A percentile compares a stretch with the other conserved stretches of the same genome.
phyloP scores from a whole-genome alignment of 352 stramenopile species.

The Pythium vanterpoolii region DNA sequence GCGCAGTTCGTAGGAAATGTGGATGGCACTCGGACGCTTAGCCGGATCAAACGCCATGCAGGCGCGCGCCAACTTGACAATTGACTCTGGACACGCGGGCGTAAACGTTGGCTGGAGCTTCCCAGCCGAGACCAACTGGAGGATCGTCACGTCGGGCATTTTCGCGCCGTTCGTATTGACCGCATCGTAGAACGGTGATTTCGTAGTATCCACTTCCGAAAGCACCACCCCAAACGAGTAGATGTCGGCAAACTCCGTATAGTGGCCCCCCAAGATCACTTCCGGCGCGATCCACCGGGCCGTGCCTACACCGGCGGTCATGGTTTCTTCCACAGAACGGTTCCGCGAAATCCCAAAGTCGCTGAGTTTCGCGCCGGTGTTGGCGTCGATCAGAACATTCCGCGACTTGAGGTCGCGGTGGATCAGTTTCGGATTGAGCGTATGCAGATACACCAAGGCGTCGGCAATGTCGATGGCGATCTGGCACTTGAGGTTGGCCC shows the following conservation, averaged over 20 bases:
- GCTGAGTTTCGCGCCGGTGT: neutral
- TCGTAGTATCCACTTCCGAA: slow-evolving; percentile 62
- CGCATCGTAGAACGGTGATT: slow-evolving; percentile 54
- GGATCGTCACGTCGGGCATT: slow-evolving; percentile 61
- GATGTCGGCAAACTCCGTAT: slow-evolving; percentile 21
- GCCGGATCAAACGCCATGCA: slow-evolving; percentile 65
- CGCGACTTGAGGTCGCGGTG: slow-evolving; percentile 66
- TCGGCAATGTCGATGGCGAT: slow-evolving; percentile 28
- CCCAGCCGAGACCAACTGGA: slow-evolving; percentile 59
- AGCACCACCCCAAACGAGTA: slow-evolving; percentile 39
- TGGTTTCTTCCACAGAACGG: neutral
- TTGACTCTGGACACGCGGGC: slow-evolving; percentile 39
- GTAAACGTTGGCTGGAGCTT: slow-evolving; percentile 61
- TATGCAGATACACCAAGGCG: slow-evolving; percentile 25
- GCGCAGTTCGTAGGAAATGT: slow-evolving; percentile 74
- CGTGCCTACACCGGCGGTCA: neutral
- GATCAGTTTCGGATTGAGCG: too few relatives aligned
- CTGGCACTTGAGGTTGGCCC: slow-evolving; percentile 18
- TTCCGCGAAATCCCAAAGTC: neutral
- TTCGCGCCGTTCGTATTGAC: slow-evolving; percentile 33
- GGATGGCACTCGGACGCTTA: slow-evolving; percentile 65
- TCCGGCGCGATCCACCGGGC: slow-evolving; percentile 34
- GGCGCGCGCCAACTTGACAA: slow-evolving; percentile 54
- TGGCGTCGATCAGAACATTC: slow-evolving; percentile 36
- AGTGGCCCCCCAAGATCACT: slow-evolving; percentile 17